A percentile compares a stretch with the other conserved stretches of the same genome.
These are phyloP conservation scores for Blastobotrys elegans DNA, from an alignment of 1,139 yeast species.

Conservation along the genomic window DNA sequence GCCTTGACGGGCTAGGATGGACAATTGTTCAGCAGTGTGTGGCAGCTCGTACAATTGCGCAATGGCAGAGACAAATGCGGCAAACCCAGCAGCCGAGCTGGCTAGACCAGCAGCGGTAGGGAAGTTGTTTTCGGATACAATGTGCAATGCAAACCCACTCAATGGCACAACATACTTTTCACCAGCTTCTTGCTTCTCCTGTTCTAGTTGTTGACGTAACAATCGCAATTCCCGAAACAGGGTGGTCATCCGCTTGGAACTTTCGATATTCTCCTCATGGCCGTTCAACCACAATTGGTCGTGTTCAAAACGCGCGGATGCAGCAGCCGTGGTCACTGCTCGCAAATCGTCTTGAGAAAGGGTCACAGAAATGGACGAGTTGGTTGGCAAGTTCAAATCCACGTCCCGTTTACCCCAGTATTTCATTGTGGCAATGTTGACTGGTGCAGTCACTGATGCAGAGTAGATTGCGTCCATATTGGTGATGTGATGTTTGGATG, in stretches of 20 bases:
- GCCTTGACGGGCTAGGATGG: conserved; percentile 94
- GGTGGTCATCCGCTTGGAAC: conserved; percentile 67
- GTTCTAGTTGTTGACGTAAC: conserved; percentile 51
- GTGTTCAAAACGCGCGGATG: conserved; percentile 47
- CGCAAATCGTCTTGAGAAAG: conserved; percentile 83
- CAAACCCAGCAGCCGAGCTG: conserved; percentile 97
- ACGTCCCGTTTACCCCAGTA: conserved; percentile 98
- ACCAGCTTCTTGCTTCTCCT: conserved; percentile 43
- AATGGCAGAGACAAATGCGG: conserved; percentile 85
- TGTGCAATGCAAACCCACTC: conserved; percentile 62
- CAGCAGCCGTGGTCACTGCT: conserved; percentile 84
- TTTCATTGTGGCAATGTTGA: conserved; percentile 92
- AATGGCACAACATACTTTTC: conserved; percentile 49
- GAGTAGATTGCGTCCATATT: conserved; percentile 39
- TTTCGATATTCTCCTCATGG: conserved; percentile 45
- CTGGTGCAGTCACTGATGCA: conserved; percentile 94
- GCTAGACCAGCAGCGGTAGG: conserved; percentile 99
- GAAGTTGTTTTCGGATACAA: conserved; percentile 91
- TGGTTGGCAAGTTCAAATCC: conserved; percentile 83
- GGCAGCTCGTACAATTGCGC: conserved; percentile 80
- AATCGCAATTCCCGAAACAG: conserved; percentile 72
- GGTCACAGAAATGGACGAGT: conserved; percentile 92
- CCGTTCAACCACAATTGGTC: conserved; percentile 88
- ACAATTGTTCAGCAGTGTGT: conserved; percentile 73
- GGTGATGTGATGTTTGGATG: no score